Percentiles rank a stretch among this genome's conserved stretches.
phyloP scores from a whole-genome alignment of 2,329 filamentous ascomycete species.

The Phyllachora maydis region DNA sequence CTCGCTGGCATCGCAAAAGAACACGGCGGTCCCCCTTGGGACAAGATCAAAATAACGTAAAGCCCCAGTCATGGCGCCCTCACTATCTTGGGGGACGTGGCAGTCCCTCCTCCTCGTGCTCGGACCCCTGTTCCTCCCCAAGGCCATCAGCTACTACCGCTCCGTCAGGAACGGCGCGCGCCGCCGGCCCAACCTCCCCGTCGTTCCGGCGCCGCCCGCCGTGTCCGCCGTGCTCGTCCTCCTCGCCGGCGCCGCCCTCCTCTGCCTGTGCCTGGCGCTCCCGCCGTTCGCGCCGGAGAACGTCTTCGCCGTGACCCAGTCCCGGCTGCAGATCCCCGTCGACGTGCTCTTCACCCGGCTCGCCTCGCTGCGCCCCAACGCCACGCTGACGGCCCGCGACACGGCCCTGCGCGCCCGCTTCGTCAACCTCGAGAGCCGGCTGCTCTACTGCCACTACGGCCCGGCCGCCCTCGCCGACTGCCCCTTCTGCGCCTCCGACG shows the following conservation, averaged over 20 bases:
- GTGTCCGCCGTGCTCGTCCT: slow-evolving; percentile 33
- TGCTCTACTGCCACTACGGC: slow-evolving; percentile 71
- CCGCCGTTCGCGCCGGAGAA: slow-evolving; percentile 56
- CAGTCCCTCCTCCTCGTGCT: slow-evolving; percentile 38
- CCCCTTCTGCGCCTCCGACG: slow-evolving; percentile 61
- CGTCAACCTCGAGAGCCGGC: slow-evolving; percentile 46
- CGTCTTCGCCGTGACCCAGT: slow-evolving; percentile 57
- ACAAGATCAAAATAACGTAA: too few relatives aligned
- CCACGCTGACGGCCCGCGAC: slow-evolving; percentile 34
- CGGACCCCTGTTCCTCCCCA: slow-evolving; percentile 52
- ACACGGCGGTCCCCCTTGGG: too few relatives aligned
- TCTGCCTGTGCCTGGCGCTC: slow-evolving; percentile 40
- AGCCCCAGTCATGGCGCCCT: too few relatives aligned
- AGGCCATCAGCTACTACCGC: slow-evolving; percentile 43
- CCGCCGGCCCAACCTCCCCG: slow-evolving; percentile 20
- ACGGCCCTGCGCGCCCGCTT: slow-evolving; percentile 46
- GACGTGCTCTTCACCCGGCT: slow-evolving; percentile 72
- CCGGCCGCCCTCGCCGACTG: slow-evolving; percentile 54
- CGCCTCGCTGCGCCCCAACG: slow-evolving; percentile 25
- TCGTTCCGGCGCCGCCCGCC: slow-evolving; percentile 31
- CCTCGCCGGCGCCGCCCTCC: slow-evolving; percentile 21
- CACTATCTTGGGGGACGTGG: too few relatives aligned
- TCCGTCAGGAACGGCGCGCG: slow-evolving; percentile 21
- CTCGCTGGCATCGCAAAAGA: too few relatives aligned
- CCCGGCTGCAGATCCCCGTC: slow-evolving; percentile 66